Evolutionary conservation across 495 filamentous ascomycete genomes (phyloP).

Genomic region (Recurvomyces mirabilis): DNA sequence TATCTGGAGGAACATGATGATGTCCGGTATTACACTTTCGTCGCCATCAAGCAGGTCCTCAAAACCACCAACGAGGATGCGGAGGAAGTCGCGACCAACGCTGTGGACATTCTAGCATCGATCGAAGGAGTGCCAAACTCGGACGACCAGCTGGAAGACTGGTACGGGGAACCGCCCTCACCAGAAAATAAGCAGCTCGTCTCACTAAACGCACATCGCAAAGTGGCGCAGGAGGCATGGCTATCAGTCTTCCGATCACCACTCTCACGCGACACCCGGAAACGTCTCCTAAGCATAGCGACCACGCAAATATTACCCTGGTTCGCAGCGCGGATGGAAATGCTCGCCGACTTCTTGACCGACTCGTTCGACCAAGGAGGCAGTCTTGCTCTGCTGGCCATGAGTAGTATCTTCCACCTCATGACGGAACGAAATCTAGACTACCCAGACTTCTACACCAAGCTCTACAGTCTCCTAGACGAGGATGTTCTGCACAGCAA

Average conservation of each 20-base stretch:
- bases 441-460: constrained; percentile 87
- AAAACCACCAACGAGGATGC: not conserved
- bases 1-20: constrained; percentile 74
- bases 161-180: constrained; percentile 30
- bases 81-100: constrained; percentile 8
- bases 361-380: constrained; percentile 83
- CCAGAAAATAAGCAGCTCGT: constrained; percentile 40
- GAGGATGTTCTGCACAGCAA: constrained; percentile 79
- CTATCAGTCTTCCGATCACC: constrained; percentile 58
- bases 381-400: constrained; percentile 69
- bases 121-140: constrained; percentile 53
- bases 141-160: constrained; percentile 50
- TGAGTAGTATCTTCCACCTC: constrained; percentile 90
- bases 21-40: constrained; percentile 69
- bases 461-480: constrained; percentile 85
- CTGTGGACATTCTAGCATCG: constrained; percentile 43
- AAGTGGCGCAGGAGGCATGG: constrained; percentile 71
- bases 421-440: constrained; percentile 89
- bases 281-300: constrained; percentile 63
- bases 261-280: constrained; percentile 61
- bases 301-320: constrained; percentile 68
- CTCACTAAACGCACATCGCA: constrained; percentile 52
- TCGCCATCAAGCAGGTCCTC: constrained; percentile 39
- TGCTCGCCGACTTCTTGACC: constrained; percentile 95
- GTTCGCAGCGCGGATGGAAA: constrained; percentile 64